Evolutionary conservation across 2,329 filamentous ascomycete species (phyloP).

Genomic region (Triangularia verruculosa): DNA sequence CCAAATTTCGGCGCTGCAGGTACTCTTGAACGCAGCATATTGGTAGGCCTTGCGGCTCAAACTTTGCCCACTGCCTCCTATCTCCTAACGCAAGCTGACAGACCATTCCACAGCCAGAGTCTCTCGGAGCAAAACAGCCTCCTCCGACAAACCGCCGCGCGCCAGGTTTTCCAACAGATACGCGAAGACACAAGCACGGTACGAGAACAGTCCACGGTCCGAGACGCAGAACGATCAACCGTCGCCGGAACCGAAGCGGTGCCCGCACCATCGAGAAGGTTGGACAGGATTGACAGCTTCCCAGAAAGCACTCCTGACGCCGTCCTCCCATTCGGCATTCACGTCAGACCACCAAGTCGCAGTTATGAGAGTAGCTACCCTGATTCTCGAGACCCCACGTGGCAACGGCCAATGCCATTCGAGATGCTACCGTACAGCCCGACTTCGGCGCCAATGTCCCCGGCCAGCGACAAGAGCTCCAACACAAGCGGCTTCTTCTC

Average conservation of each 20-base stretch:
- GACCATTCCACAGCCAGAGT: neutral
- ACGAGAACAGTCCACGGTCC: neutral
- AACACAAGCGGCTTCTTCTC: slow-evolving; percentile 4
- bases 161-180: neutral
- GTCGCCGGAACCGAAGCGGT: neutral
- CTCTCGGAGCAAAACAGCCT: slow-evolving; percentile 3
- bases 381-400: neutral
- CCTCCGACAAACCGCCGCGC: neutral
- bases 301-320: neutral
- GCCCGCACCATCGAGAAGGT: neutral
- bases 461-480: slow-evolving; percentile 4
- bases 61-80: neutral
- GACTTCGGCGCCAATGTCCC: neutral
- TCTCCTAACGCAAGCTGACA: neutral
- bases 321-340: neutral
- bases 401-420: slow-evolving; percentile 4
- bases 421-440: neutral
- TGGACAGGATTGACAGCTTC: neutral
- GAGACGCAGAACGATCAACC: neutral
- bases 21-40: slow-evolving; percentile 5
- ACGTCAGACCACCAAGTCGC: neutral
- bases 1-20: neutral
- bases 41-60: neutral
- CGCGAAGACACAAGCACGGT: neutral
- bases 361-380: neutral